phyloP scores from a whole-genome alignment of 495 filamentous ascomycete species.

The Cairneyella variabilis region DNA sequence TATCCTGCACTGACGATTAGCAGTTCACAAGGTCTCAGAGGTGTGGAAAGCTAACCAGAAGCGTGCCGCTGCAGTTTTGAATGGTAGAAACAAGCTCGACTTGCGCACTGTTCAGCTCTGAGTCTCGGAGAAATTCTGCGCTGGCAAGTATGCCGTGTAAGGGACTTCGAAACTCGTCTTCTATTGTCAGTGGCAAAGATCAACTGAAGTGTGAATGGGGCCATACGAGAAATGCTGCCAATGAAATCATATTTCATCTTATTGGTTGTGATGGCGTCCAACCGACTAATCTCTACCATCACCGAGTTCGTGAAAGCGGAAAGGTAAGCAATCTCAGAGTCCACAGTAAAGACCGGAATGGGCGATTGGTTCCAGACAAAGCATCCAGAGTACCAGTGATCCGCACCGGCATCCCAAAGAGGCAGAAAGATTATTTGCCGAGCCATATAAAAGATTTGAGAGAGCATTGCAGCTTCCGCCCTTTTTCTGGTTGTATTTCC shows the following conservation, averaged over 20 bases:
- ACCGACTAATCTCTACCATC: conserved; percentile 53
- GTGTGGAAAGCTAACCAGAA: conserved; percentile 30
- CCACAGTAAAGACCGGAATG: conserved; percentile 39
- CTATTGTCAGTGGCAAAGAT: background rate
- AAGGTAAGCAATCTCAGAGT: conserved; percentile 39
- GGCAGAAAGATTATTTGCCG: conserved; percentile 55
- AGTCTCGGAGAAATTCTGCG: conserved; percentile 31
- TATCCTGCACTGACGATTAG: conserved; percentile 65
- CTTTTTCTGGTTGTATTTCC: conserved; percentile 2
- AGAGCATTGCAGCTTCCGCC: conserved; percentile 15
- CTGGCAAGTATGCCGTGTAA: conserved; percentile 36
- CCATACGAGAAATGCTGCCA: conserved; percentile 31
- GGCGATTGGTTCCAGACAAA: conserved; percentile 56
- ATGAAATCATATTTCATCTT: conserved; percentile 39
- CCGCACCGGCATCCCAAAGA: conserved; percentile 64
- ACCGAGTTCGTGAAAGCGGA: conserved; percentile 54
- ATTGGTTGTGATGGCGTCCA: conserved; percentile 39
- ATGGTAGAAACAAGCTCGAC: conserved; percentile 50
- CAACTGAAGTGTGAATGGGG: background rate
- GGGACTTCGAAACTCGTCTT: conserved; percentile 34
- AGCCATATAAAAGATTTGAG: conserved; percentile 39
- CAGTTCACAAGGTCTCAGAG: background rate
- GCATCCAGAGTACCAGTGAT: conserved; percentile 64
- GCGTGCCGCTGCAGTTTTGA: conserved; percentile 67
- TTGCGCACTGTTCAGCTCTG: conserved; percentile 13